Percentiles rank a stretch among this genome's conserved stretches.
Conservation (phyloP, 1,284 basidiomycete species). For the Cystobasidium sp. region DNA sequence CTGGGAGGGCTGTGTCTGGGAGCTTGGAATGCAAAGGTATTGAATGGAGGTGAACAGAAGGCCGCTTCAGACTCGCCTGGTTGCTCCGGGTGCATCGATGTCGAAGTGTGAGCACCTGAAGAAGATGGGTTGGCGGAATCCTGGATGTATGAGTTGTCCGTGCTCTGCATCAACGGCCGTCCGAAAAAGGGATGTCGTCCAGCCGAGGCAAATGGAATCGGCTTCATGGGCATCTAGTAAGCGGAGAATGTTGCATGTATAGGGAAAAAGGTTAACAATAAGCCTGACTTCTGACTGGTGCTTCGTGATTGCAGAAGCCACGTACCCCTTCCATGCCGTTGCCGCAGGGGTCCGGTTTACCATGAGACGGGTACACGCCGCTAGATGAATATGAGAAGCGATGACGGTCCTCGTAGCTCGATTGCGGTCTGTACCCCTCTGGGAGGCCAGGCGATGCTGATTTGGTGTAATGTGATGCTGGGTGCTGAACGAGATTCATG, state of each 20-base stretch:
- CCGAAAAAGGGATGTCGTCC: not conserved
- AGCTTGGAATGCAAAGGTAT: conserved; percentile 39
- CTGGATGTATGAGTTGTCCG: not conserved
- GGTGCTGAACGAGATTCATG: conserved; percentile 44
- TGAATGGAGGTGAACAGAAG: conserved; percentile 9
- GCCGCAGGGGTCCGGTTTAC: not conserved
- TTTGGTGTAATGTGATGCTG: conserved; percentile 10
- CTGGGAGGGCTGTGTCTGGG: conserved; percentile 17
- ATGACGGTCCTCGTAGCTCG: conserved; percentile 17
- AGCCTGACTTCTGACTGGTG: not conserved
- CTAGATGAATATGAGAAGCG: conserved; percentile 2
- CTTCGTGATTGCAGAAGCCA: not conserved
- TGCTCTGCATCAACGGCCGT: not conserved
- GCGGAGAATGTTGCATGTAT: not conserved
- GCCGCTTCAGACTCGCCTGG: not conserved
- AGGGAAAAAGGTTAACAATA: not conserved
- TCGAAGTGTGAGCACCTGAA: not conserved
- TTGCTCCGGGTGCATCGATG: not conserved
- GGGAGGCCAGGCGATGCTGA: not conserved
- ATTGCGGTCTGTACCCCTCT: not conserved
- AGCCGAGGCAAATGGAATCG: not conserved
- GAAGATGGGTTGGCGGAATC: too few relatives aligned
- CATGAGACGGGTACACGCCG: not conserved
- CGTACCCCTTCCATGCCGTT: not conserved
- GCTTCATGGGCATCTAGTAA: conserved; percentile 6